These are phyloP conservation scores for Pseudogymnoascus pannorum DNA, from an alignment of 2,329 filamentous ascomycete genomes.

Conservation along the genomic window DNA sequence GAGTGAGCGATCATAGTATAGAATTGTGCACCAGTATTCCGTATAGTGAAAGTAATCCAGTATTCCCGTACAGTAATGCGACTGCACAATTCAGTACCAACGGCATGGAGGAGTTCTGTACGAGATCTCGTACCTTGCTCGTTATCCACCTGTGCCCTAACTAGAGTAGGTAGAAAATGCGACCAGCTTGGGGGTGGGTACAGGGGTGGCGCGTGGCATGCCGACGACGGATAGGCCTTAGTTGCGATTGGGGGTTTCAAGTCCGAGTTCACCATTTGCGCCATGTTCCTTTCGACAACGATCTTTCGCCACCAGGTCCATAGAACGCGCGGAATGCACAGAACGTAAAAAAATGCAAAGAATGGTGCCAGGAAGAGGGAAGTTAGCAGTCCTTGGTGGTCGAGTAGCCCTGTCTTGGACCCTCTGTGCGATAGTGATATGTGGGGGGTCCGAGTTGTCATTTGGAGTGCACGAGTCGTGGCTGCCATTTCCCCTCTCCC, in stretches of 20 bases:
- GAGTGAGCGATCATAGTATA: background rate
- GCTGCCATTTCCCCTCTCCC: background rate
- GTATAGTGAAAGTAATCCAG: background rate
- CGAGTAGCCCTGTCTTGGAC: background rate
- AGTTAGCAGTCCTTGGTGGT: background rate
- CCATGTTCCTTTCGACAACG: background rate
- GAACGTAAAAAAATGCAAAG: no score
- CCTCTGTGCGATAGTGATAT: background rate
- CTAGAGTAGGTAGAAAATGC: background rate
- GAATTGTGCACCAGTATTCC: background rate
- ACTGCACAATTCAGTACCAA: background rate
- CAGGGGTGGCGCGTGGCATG: background rate
- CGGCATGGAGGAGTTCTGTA: background rate
- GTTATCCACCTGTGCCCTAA: conserved; percentile 4
- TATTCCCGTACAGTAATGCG: background rate
- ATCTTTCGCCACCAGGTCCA: background rate
- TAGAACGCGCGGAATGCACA: background rate
- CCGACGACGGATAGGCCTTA: conserved; percentile 1
- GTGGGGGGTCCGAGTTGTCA: background rate
- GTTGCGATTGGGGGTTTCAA: background rate
- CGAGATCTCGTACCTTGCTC: background rate
- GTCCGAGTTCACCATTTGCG: background rate
- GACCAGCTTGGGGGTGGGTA: background rate
- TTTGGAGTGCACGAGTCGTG: background rate
- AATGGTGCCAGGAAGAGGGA: background rate